Evolutionary conservation across 345 rosid genomes (phyloP).

Genomic region (Citrus mangshanensis): DNA sequence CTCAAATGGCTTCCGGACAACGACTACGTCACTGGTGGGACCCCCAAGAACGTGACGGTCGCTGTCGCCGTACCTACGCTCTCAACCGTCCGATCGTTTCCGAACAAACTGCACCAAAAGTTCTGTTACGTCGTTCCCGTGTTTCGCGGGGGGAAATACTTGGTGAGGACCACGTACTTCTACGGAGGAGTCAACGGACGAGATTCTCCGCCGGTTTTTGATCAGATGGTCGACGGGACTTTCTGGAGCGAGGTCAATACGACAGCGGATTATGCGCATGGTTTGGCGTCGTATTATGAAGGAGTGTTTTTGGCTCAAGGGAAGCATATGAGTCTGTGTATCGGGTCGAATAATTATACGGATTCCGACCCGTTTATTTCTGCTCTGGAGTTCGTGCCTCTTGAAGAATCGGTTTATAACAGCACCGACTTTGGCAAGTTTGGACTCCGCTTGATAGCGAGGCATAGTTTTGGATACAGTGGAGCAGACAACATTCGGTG

Average conservation of each 20-base stretch:
- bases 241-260: conserved; percentile 77
- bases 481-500: conserved; percentile 54
- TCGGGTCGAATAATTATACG: conserved; percentile 63
- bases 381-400: conserved; percentile 66
- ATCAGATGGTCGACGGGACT: conserved; percentile 91
- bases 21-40: conserved; percentile 42
- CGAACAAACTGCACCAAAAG: conserved; percentile 42
- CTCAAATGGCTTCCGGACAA: conserved; percentile 62
- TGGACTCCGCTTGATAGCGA: conserved; percentile 60
- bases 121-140: conserved; percentile 63
- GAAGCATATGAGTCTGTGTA: conserved; percentile 68
- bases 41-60: conserved; percentile 38
- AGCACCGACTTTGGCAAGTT: conserved; percentile 49
- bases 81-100: conserved; percentile 83
- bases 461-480: conserved; percentile 70
- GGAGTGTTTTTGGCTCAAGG: conserved; percentile 73
- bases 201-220: conserved; percentile 70
- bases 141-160: conserved; percentile 56
- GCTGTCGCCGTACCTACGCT: conserved; percentile 30
- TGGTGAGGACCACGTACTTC: conserved; percentile 70
- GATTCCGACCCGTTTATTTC: conserved; percentile 87
- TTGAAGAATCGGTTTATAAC: conserved; percentile 61
- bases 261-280: conserved; percentile 54
- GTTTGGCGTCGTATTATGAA: conserved; percentile 65
- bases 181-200: conserved; percentile 79